phyloP scores from a whole-genome alignment of 306 rosid genomes.

The Vicia faba region DNA sequence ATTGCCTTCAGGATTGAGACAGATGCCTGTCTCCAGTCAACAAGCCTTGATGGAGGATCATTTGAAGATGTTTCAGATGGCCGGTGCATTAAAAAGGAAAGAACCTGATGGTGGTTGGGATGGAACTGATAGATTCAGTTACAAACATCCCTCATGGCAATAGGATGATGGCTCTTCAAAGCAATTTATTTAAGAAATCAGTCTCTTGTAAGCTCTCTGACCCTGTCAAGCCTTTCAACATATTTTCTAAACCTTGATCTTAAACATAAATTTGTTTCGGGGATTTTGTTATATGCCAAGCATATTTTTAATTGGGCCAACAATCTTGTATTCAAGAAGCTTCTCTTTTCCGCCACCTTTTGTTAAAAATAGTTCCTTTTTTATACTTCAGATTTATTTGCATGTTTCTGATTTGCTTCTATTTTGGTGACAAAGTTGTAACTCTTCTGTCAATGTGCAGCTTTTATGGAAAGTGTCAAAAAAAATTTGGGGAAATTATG shows the following conservation, averaged over 20 bases:
- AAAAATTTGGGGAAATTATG: conserved; percentile 23
- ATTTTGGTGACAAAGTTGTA: background rate
- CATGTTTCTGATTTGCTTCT: background rate
- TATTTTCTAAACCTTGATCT: background rate
- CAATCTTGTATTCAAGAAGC: background rate
- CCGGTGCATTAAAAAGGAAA: conserved; percentile 78
- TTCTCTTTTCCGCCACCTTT: background rate
- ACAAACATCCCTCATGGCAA: conserved; percentile 81
- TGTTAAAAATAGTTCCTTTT: background rate
- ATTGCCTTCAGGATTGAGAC: conserved; percentile 66
- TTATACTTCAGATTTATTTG: background rate
- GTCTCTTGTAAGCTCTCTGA: conserved; percentile 28
- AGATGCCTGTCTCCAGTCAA: conserved; percentile 63
- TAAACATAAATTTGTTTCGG: background rate
- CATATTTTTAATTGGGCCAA: background rate
- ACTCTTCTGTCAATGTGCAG: conserved; percentile 37
- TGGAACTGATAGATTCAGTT: conserved; percentile 69
- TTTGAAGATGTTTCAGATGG: conserved; percentile 71
- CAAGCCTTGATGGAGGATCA: conserved; percentile 77
- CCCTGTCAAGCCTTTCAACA: background rate
- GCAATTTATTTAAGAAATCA: conserved; percentile 31
- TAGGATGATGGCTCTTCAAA: conserved; percentile 41
- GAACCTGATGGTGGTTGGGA: conserved; percentile 94
- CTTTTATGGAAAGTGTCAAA: conserved; percentile 35
- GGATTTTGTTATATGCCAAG: background rate